Evolutionary conservation across 345 rosid genomes (phyloP).

Genomic region (Eucalyptus cladocalyx): DNA sequence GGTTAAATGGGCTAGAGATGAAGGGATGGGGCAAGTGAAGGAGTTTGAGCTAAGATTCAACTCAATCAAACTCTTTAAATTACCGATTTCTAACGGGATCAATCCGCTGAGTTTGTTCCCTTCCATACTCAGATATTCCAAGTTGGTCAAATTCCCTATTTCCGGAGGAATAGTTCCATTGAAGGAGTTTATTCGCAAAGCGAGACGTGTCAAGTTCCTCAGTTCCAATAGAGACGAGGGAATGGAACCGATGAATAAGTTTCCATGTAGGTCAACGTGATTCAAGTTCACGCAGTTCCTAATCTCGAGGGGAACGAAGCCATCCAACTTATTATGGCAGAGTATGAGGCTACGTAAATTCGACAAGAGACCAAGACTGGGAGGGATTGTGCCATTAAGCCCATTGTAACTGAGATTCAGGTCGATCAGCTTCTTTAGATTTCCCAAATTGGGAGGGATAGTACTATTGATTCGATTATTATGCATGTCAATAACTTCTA

Average conservation of each 20-base stretch:
- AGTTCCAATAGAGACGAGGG: no score
- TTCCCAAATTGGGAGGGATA: background rate
- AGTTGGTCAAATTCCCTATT: background rate
- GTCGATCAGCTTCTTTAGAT: background rate
- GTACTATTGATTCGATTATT: rapidly evolving
- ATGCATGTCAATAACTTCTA: background rate
- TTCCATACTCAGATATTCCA: background rate
- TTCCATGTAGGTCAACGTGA: no score
- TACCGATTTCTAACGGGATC: background rate
- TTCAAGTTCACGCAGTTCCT: no score
- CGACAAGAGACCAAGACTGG: background rate
- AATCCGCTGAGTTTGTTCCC: background rate
- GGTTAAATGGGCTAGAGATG: background rate
- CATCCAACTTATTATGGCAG: no score
- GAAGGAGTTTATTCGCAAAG: background rate
- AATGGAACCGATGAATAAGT: no score
- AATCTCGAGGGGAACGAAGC: no score
- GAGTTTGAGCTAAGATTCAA: background rate
- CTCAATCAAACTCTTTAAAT: background rate
- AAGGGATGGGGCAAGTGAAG: background rate
- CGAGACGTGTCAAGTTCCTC: background rate
- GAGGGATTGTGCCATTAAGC: background rate
- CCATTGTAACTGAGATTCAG: background rate
- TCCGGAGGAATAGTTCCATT: background rate
- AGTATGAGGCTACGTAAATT: background rate